Base-by-base conservation (phyloP, 768 basidiomycete genomes). In the Gymnopilus junonius region DNA sequence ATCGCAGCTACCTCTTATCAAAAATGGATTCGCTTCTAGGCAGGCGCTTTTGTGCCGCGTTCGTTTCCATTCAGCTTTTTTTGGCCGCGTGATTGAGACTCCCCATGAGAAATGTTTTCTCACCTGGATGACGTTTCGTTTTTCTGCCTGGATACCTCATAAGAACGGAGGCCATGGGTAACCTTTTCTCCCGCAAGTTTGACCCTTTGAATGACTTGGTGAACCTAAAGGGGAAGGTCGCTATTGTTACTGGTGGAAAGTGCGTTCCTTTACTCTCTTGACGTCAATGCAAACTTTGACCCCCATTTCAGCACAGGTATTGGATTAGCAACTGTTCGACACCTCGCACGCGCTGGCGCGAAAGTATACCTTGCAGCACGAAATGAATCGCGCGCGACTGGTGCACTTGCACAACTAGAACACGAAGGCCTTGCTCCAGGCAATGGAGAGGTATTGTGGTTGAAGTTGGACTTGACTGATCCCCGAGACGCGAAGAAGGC, bases 351-450 rank as follows among this genome's bases (percentile, higher is more conserved):
- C 6, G 77, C 74, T 10, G 86, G 87, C 15, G 86, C 87, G 8
- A 88, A 84, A 66, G 83, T 88, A 4, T 88, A 88, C 65, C 78
- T 89, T 66, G 84, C 80, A 0, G 82, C 84, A 6, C 79, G 87
- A 20, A 79, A 76, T 63, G 81, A 83, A 65, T 66, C 66, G 20
- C 79, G 76, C 55, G 87, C 83, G 7, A 75, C 70, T 27, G 81
- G 70, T 10, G 86, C 86, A 1, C 83, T 88, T 23, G 74, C 73
- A 25, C 70, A 75, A 32, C 73, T 90, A 35, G 71, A 80, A 40
- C 63, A 62, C 2, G 82, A 82, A 48, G 85, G 82, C 0, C 67
- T 84, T 17, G 77, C 65, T 6, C 75, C 78, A 1, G 81, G 80
- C 0, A 77, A 80, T 58, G 85, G 85, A 8, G 70, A 81, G 54